Percentiles rank a stretch among this genome's conserved stretches.
Evolutionary conservation across 345 rosid genomes (phyloP).

Genomic region (Moringa oleifera): DNA sequence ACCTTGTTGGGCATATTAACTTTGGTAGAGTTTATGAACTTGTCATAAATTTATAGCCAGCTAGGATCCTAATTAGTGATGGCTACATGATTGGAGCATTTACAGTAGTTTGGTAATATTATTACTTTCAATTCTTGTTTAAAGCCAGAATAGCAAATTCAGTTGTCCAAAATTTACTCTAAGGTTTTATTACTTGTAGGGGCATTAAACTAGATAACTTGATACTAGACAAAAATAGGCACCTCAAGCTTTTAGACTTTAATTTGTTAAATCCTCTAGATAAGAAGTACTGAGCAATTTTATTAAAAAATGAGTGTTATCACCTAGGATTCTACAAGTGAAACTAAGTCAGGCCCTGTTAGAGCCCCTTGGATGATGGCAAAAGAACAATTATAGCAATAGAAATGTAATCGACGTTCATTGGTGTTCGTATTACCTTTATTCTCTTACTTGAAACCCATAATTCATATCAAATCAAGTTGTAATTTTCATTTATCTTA

Average conservation of each 20-base stretch:
- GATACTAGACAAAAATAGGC: constrained; percentile 88
- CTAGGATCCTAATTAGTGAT: too few species aligned
- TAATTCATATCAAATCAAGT: constrained; percentile 2
- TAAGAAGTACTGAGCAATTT: constrained; percentile 75
- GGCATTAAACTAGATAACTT: constrained; percentile 97
- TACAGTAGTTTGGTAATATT: too few species aligned
- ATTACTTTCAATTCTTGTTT: too few species aligned
- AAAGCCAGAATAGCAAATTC: constrained; percentile 3
- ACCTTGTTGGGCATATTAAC: not conserved
- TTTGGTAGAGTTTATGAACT: too few species aligned
- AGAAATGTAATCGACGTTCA: constrained; percentile 96
- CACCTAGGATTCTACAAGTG: constrained; percentile 44
- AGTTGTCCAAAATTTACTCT: constrained; percentile 11
- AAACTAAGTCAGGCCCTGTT: constrained; percentile 31
- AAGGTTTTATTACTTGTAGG: constrained; percentile 42
- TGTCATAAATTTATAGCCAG: too few species aligned
- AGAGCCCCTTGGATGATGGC: constrained; percentile 82
- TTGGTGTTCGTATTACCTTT: constrained; percentile 58
- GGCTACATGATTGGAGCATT: too few species aligned
- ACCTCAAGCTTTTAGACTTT: constrained; percentile 98
- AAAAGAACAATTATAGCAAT: constrained; percentile 63
- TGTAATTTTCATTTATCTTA: too few species aligned
- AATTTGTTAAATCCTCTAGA: constrained; percentile 95
- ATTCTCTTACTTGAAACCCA: constrained; percentile 6
- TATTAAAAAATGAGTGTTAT: constrained; percentile 68